phyloP scores from a whole-genome alignment of 2,329 filamentous ascomycete species.

The Pseudofabraea citricarpa region DNA sequence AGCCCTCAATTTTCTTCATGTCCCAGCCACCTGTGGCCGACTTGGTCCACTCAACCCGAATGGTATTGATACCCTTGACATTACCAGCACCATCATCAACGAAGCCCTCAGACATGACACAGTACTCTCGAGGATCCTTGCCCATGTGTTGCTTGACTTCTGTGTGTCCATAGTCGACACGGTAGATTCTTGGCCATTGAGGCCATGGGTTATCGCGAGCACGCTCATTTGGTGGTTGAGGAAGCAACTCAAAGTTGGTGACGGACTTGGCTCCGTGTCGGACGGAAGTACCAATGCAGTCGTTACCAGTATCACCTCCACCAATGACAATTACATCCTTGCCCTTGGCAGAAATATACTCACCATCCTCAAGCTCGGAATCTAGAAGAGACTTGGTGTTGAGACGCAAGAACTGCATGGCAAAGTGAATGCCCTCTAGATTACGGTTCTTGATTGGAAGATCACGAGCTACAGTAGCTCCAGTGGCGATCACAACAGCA shows the following conservation, averaged over 20 bases:
- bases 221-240: conserved; percentile 86
- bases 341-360: conserved; percentile 91
- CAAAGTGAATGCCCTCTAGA: conserved; percentile 86
- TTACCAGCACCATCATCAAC: conserved; percentile 82
- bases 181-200: conserved; percentile 96
- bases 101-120: conserved; percentile 97
- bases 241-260: conserved; percentile 92
- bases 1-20: conserved; percentile 95
- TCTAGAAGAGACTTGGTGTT: conserved; percentile 98
- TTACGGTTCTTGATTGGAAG: conserved; percentile 86
- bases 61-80: conserved; percentile 93
- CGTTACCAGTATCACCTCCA: conserved; percentile 95
- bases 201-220: conserved; percentile 96
- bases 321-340: conserved; percentile 97
- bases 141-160: conserved; percentile 96
- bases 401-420: conserved; percentile 95
- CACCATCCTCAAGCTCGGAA: conserved; percentile 75
- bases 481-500: conserved; percentile 86
- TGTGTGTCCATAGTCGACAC: conserved; percentile 95
- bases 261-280: conserved; percentile 94
- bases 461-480: conserved; percentile 89
- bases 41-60: conserved; percentile 95
- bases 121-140: conserved; percentile 93
- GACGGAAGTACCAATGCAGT: conserved; percentile 94
- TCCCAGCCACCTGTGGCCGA: conserved; percentile 88